Evolutionary conservation across 352 stramenopile species (phyloP).

Genomic region (Thalassiosira pacifica): DNA sequence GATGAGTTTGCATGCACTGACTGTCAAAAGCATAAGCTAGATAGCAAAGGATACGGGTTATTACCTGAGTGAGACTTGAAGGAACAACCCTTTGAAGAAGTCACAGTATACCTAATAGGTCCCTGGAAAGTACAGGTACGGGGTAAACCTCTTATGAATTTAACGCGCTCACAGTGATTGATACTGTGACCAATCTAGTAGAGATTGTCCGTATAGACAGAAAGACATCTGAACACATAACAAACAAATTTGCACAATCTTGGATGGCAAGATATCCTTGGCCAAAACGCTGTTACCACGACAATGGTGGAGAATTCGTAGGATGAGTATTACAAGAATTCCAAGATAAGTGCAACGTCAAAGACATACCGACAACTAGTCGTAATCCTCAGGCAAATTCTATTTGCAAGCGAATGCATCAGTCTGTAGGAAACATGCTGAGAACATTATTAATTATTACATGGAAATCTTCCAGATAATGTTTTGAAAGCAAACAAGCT

Average conservation of each 20-base stretch:
- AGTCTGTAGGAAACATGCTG: conserved; percentile 54
- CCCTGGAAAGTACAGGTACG: conserved; percentile 48
- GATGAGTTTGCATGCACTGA: conserved; percentile 32
- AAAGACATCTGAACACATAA: conserved; percentile 29
- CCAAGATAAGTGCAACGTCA: no score
- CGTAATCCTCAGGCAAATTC: no score
- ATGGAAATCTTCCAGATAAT: conserved; percentile 37
- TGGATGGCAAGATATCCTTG: conserved; percentile 59
- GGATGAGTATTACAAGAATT: conserved; percentile 44
- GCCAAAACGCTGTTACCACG: conserved; percentile 41
- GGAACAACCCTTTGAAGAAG: conserved; percentile 51
- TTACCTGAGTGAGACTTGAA: conserved; percentile 33
- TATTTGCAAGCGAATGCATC: conserved; percentile 49
- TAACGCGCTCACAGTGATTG: conserved; percentile 62
- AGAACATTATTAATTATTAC: conserved; percentile 37
- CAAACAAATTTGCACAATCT: background rate
- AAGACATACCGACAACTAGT: background rate
- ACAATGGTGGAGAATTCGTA: conserved; percentile 61
- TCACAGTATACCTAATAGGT: conserved; percentile 64
- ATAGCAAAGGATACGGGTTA: conserved; percentile 25
- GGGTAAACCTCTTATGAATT: conserved; percentile 32
- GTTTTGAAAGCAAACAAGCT: conserved; percentile 39
- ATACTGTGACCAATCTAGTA: conserved; percentile 35
- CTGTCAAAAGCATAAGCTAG: conserved; percentile 54
- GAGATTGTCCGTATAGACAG: conserved; percentile 31